Evolutionary conservation across 306 rosid genomes (phyloP).

Genomic region (Hippophae gyantsensis): DNA sequence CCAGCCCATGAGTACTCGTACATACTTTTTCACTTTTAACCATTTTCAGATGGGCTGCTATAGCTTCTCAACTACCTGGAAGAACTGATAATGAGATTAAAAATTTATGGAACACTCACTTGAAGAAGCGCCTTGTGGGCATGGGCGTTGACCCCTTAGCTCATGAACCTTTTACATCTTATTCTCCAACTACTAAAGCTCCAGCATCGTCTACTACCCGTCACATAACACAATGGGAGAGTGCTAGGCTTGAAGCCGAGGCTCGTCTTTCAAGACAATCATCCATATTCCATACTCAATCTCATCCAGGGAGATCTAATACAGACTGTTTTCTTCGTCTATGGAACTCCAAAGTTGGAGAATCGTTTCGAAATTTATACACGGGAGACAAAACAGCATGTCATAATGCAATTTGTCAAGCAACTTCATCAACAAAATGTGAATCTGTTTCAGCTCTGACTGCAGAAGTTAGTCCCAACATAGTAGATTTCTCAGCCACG

Average conservation of each 20-base stretch:
- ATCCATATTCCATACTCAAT: constrained; percentile 26
- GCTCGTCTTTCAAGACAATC: constrained; percentile 80
- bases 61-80: constrained; percentile 80
- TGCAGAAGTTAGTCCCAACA: constrained; percentile 26
- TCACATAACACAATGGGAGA: constrained; percentile 99
- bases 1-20: too few species aligned
- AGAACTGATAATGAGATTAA: constrained; percentile 96
- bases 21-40: too few species aligned
- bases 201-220: constrained; percentile 42
- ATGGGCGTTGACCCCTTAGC: constrained; percentile 80
- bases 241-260: constrained; percentile 94
- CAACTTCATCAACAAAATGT: constrained; percentile 53
- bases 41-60: constrained; percentile 69
- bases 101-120: constrained; percentile 90
- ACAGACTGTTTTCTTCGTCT: constrained; percentile 70
- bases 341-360: constrained; percentile 89
- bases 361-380: constrained; percentile 44
- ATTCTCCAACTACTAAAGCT: constrained; percentile 23
- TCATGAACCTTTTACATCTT: constrained; percentile 42
- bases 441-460: constrained; percentile 49
- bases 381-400: constrained; percentile 24
- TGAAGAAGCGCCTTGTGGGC: constrained; percentile 69
- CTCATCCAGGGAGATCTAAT: constrained; percentile 11
- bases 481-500: constrained; percentile 17
- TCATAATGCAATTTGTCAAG: constrained; percentile 34